phyloP scores from a whole-genome alignment of 345 rosid genomes.

The Psidium friedrichsthalianum region DNA sequence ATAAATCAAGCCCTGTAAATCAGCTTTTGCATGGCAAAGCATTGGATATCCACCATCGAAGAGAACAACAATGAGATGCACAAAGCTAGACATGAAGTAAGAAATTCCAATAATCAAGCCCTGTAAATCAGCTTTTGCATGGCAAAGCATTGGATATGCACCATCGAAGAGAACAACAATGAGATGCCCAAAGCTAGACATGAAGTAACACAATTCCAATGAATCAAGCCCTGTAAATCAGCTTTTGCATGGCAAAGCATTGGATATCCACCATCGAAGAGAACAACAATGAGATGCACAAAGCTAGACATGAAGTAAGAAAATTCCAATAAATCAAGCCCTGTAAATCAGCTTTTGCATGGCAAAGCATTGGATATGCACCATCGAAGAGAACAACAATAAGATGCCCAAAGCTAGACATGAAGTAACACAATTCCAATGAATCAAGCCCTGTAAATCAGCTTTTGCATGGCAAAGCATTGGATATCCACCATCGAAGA shows the following conservation, averaged over 20 bases:
- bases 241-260: neutral
- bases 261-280: neutral
- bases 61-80: neutral
- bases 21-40: neutral
- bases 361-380: neutral
- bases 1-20: neutral
- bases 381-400: neutral
- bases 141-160: neutral
- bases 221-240: neutral
- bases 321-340: neutral
- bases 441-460: neutral
- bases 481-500: neutral
- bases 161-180: neutral
- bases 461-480: neutral
- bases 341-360: neutral
- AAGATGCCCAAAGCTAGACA: neutral
- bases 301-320: neutral
- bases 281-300: neutral
- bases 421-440: neutral
- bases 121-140: neutral
- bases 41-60: neutral
- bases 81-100: neutral
- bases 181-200: neutral
- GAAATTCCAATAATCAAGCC: neutral
- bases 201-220: neutral